Percentiles rank a stretch among this genome's conserved stretches.
phyloP scores from a whole-genome alignment of 2,329 filamentous ascomycete species.

The Emydomyces testavorans region DNA sequence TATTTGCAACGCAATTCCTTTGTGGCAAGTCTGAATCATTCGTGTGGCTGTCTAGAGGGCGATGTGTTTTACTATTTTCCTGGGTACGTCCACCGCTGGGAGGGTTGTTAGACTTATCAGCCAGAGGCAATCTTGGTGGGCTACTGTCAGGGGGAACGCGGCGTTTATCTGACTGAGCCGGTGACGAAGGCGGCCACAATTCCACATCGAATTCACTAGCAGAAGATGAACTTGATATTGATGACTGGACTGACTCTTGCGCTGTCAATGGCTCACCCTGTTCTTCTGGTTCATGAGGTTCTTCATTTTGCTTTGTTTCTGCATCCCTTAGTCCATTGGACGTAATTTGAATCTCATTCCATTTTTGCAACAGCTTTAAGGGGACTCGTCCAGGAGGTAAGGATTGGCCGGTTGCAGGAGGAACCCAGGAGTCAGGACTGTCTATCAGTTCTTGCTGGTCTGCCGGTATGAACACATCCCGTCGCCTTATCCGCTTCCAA shows the following conservation, averaged over 20 bases:
- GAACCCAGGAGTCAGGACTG: constrained; percentile 32
- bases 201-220: neutral
- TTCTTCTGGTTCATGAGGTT: neutral
- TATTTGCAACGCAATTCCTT: neutral
- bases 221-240: neutral
- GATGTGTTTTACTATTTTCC: neutral
- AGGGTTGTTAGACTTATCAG: neutral
- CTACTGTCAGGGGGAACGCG: constrained; percentile 25
- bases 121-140: constrained; percentile 11
- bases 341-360: constrained; percentile 25
- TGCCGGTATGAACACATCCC: constrained; percentile 37
- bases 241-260: neutral
- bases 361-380: constrained; percentile 25
- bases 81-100: neutral
- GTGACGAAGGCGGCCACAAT: neutral
- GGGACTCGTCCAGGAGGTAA: constrained; percentile 28
- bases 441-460: constrained; percentile 43
- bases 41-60: neutral
- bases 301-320: neutral
- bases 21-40: neutral
- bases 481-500: constrained; percentile 30
- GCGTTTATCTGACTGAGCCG: constrained; percentile 2
- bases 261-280: neutral
- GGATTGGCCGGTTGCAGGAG: constrained; percentile 23
- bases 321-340: neutral